Evolutionary conservation across 768 basidiomycete genomes (phyloP).

Genomic region (Tubosaeta sp.): DNA sequence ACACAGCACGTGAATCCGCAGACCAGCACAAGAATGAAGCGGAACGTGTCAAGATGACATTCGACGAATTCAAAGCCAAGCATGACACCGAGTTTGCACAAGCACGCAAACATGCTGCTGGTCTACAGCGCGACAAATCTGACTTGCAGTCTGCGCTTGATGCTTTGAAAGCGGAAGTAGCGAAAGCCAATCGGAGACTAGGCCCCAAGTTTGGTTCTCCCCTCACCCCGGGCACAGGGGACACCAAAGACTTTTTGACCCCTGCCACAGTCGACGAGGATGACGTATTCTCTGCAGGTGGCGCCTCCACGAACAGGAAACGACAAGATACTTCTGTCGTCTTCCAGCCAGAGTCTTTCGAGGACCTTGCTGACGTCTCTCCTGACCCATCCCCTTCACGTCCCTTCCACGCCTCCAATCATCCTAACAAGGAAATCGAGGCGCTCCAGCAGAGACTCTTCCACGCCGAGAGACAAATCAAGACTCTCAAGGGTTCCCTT

Average conservation of each 20-base stretch:
- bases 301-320: slow-evolving; percentile 59
- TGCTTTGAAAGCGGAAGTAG: slow-evolving; percentile 65
- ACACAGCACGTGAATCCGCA: slow-evolving; percentile 63
- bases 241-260: slow-evolving; percentile 47
- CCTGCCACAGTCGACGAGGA: slow-evolving; percentile 53
- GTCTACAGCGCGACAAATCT: slow-evolving; percentile 86
- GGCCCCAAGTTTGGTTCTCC: slow-evolving; percentile 66
- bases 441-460: slow-evolving; percentile 75
- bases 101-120: slow-evolving; percentile 81
- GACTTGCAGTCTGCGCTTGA: slow-evolving; percentile 85
- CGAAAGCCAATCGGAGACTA: slow-evolving; percentile 56
- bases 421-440: slow-evolving; percentile 78
- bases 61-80: slow-evolving; percentile 78
- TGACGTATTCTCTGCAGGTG: slow-evolving; percentile 64
- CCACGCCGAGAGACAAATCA: slow-evolving; percentile 83
- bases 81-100: slow-evolving; percentile 95
- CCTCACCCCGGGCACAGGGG: slow-evolving; percentile 57
- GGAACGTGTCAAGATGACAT: slow-evolving; percentile 58
- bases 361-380: slow-evolving; percentile 46
- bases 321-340: slow-evolving; percentile 48
- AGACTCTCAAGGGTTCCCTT: slow-evolving; percentile 73
- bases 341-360: slow-evolving; percentile 44
- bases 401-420: slow-evolving; percentile 67
- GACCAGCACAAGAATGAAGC: slow-evolving; percentile 87
- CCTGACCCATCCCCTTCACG: slow-evolving; percentile 61